Percentiles rank a stretch among this genome's conserved stretches.
phyloP scores from a whole-genome alignment of 768 basidiomycete species.

The Suillus subaureus region DNA sequence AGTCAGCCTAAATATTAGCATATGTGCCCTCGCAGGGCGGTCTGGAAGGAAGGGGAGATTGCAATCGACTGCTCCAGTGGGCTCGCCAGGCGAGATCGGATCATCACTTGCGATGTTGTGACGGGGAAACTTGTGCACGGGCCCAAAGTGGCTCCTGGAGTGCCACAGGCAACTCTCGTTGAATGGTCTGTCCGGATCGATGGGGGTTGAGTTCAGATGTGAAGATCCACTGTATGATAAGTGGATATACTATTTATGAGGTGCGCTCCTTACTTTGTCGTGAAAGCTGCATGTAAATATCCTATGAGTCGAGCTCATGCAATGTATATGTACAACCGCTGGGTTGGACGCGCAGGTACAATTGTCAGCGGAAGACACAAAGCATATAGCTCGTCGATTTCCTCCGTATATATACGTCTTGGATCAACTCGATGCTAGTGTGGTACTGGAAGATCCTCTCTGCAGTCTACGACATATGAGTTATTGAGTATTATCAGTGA shows the following conservation, averaged over 20 bases:
- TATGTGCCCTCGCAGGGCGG: not conserved
- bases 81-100: not conserved
- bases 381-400: too few relatives aligned
- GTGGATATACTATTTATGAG: too few relatives aligned
- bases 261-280: too few relatives aligned
- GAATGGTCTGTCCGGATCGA: not conserved
- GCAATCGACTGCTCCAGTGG: not conserved
- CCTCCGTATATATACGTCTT: conserved; percentile 21
- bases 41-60: not conserved
- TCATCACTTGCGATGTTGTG: not conserved
- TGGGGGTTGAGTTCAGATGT: too few relatives aligned
- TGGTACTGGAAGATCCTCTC: conserved; percentile 61
- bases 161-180: not conserved
- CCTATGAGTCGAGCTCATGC: too few relatives aligned
- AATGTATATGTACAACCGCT: too few relatives aligned
- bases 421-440: conserved; percentile 44
- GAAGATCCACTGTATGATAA: too few relatives aligned
- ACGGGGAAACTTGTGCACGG: not conserved
- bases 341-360: too few relatives aligned
- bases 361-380: too few relatives aligned
- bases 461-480: conserved; percentile 56
- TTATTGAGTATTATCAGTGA: not conserved
- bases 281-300: too few relatives aligned
- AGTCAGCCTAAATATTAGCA: not conserved
- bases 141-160: not conserved